Conservation (phyloP, 495 filamentous ascomycete genomes). For the Entonaema liquescens region DNA sequence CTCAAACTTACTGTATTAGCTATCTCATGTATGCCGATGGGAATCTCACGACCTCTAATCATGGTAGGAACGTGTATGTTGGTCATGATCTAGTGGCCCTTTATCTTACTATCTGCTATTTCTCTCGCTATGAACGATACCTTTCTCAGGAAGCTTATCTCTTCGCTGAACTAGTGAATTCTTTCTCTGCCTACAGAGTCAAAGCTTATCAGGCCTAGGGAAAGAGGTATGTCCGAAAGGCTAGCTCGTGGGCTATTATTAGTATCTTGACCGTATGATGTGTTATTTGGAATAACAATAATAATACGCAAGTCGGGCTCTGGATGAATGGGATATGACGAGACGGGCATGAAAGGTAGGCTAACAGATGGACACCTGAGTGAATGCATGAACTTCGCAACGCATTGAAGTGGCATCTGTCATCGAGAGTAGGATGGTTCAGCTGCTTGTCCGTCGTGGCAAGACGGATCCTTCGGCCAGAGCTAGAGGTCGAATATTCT, state of each 20-base stretch:
- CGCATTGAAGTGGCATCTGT: not conserved
- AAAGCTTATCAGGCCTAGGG: not conserved
- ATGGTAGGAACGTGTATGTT: not conserved
- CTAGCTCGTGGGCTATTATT: not conserved
- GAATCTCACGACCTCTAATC: not conserved
- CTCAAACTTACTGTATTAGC: too few relatives aligned
- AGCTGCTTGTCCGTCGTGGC: not conserved
- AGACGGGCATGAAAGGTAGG: conserved; percentile 2
- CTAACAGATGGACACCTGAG: not conserved
- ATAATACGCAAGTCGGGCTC: not conserved
- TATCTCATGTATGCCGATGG: not conserved
- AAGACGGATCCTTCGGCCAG: not conserved
- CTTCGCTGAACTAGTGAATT: not conserved
- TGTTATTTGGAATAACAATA: not conserved
- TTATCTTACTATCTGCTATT: not conserved
- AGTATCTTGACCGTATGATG: not conserved
- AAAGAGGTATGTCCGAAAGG: not conserved
- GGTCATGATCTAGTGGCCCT: not conserved
- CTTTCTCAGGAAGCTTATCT: not conserved
- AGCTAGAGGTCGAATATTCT: not conserved
- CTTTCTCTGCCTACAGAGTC: not conserved
- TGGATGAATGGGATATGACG: not conserved
- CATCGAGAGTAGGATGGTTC: conserved; percentile 2
- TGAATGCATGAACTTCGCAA: conserved; percentile 16
- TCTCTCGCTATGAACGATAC: not conserved